Evolutionary conservation across 2,329 filamentous ascomycete species (phyloP), one percentile per base, ranked within the genome.

Genomic region (Cordyceps farinosa): DNA sequence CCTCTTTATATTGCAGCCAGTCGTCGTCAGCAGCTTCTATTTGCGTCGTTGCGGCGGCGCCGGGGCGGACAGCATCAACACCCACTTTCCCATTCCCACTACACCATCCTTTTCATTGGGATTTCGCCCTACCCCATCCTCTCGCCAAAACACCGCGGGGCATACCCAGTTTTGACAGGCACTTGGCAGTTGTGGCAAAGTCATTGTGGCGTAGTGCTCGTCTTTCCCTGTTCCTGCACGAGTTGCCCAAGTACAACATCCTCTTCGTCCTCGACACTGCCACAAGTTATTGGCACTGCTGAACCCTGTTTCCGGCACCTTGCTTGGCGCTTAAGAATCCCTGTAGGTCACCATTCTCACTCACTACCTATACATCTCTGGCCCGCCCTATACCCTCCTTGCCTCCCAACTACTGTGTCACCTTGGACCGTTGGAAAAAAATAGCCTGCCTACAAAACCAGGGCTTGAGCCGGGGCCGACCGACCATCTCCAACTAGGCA

Each of bases 111-210:
- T 32, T 3, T 9, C 47, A 34, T 42, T 32, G 15, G n/a, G 13
- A 22, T 22, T 44, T 61, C 30, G 27, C 29, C 15, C 30, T 53
- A 54, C 50, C 30, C 38, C 40, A 5, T n/a, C 11, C 9, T 51
- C 11, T 36, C 30, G 11, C 17, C 29, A 47, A 36, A 22, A 38
- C 27, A 36, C 32, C 29, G 6, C 1, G 58, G 50, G 17, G 13
- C 13, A 22, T 27, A 44, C 13, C 8, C 45, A 30, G 44, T 9
- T n/a, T 22, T 22, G 22, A 30, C 13, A 5, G 3, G 38, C 44
- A n/a, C 36, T 60, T 11, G 58, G 38, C 34, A 45, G 38, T 17
- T 61, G 58, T 61, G 58, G 58, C 58, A 61, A 61, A 54, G n/a
- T 53, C n/a, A 38, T 61, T 50, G 40, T 38, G 55, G 55, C 55